A percentile compares a stretch with the other conserved stretches of the same genome.
Conservation (phyloP, 768 basidiomycete species). For the Kwoniella dendrophila region DNA sequence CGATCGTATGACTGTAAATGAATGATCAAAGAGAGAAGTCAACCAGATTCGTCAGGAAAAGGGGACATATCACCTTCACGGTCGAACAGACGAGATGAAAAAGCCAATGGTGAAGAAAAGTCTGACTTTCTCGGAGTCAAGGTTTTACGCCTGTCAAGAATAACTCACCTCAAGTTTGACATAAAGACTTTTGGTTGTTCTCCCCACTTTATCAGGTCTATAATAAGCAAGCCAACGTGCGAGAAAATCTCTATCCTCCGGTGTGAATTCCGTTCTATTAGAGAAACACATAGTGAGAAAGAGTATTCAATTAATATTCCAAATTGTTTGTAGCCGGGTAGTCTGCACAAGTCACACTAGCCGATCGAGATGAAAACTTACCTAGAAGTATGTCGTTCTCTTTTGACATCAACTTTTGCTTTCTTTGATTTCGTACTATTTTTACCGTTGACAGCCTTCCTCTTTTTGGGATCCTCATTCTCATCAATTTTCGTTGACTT, state of each 20-base stretch:
- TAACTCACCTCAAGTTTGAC: constrained; percentile 16
- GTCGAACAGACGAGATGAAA: no score
- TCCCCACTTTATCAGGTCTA: constrained; percentile 10
- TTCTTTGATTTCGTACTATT: no score
- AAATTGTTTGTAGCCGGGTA: neutral
- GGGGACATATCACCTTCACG: no score
- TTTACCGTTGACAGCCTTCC: no score
- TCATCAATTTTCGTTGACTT: neutral
- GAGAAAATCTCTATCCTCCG: constrained; percentile 22
- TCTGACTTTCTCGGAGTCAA: no score
- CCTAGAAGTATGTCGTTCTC: no score
- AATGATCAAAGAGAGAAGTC: neutral
- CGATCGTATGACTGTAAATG: neutral
- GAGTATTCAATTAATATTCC: neutral
- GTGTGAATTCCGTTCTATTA: constrained; percentile 21
- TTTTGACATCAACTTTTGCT: no score
- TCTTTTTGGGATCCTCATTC: neutral
- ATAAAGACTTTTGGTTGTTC: constrained; percentile 23
- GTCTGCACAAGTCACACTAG: no score
- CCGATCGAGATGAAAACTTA: no score
- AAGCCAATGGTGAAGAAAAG: no score
- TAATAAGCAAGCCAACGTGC: constrained; percentile 24
- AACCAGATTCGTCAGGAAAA: neutral
- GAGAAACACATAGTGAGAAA: neutral
- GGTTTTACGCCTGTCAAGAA: neutral